Conservation (phyloP, 2,329 filamentous ascomycete species). For the Endoconidiophora laricicola region DNA sequence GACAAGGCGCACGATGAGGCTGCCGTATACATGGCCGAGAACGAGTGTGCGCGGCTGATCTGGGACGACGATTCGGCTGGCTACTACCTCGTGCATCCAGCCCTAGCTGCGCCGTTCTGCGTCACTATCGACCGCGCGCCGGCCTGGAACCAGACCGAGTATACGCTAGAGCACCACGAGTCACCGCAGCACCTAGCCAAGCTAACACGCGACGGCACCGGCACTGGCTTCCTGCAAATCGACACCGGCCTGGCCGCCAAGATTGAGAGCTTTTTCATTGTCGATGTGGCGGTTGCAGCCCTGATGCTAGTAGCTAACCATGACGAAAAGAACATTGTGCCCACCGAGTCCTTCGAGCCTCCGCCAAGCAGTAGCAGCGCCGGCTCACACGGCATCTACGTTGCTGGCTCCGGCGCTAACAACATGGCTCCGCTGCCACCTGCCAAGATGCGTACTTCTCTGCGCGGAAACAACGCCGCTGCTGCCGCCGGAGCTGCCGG, state of each 20-base stretch:
- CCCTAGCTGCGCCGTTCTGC: slow-evolving; percentile 45
- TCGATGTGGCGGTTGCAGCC: slow-evolving; percentile 45
- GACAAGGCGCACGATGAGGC: slow-evolving; percentile 34
- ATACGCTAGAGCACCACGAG: slow-evolving; percentile 48
- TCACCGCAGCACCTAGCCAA: slow-evolving; percentile 42
- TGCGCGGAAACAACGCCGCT: not conserved
- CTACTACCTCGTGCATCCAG: slow-evolving; percentile 47
- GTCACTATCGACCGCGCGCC: slow-evolving; percentile 40
- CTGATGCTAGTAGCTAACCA: slow-evolving; percentile 40
- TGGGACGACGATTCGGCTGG: slow-evolving; percentile 46
- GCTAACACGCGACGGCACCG: slow-evolving; percentile 42
- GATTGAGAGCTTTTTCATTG: slow-evolving; percentile 43
- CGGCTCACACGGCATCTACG: slow-evolving; percentile 14
- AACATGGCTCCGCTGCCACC: not conserved
- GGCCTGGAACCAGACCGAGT: slow-evolving; percentile 44
- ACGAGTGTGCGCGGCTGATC: slow-evolving; percentile 54
- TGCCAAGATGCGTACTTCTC: slow-evolving; percentile 6
- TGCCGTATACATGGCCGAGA: slow-evolving; percentile 45
- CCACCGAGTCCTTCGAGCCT: slow-evolving; percentile 28
- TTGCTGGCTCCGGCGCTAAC: not conserved
- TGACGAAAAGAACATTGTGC: slow-evolving; percentile 32
- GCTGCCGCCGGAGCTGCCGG: not conserved
- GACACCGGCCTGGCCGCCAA: slow-evolving; percentile 42
- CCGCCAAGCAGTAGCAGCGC: slow-evolving; percentile 27
- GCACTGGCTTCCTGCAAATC: slow-evolving; percentile 42